Conservation (phyloP, 2,329 filamentous ascomycete genomes). For the Fusarium sp. region DNA sequence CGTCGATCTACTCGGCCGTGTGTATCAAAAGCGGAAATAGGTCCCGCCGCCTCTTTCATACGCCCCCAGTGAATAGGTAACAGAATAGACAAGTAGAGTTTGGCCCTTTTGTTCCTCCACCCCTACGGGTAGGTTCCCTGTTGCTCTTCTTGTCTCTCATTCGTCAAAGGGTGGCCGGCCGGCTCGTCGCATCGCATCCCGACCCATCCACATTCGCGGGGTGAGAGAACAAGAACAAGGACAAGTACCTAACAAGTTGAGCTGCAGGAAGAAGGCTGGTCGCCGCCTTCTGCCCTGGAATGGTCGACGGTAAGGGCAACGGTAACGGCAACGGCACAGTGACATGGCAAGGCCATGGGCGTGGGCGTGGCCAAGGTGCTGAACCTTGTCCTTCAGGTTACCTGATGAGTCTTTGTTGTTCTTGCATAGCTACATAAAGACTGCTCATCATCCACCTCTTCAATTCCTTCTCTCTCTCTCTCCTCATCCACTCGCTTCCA, state of each 20-base stretch:
- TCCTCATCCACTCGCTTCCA: slow-evolving; percentile 53
- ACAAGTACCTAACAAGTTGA: slow-evolving; percentile 18
- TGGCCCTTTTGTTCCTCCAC: slow-evolving; percentile 25
- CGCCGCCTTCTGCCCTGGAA: slow-evolving; percentile 18
- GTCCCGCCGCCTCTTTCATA: slow-evolving; percentile 25
- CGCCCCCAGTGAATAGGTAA: background rate
- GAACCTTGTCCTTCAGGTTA: slow-evolving; percentile 6
- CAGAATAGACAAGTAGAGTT: slow-evolving; percentile 2
- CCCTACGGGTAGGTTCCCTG: slow-evolving; percentile 21
- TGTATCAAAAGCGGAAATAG: slow-evolving; percentile 45
- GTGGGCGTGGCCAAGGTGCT: background rate
- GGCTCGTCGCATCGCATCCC: slow-evolving; percentile 45
- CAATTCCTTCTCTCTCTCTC: slow-evolving; percentile 22
- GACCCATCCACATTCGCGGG: slow-evolving; percentile 24
- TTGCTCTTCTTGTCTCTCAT: slow-evolving; percentile 33
- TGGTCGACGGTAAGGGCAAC: background rate
- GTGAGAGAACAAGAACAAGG: slow-evolving; percentile 22
- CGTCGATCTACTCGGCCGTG: slow-evolving; percentile 48
- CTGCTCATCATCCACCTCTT: slow-evolving; percentile 35
- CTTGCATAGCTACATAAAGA: slow-evolving; percentile 52
- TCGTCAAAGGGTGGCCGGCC: slow-evolving; percentile 10
- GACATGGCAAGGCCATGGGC: background rate
- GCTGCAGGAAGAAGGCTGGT: slow-evolving; percentile 29
- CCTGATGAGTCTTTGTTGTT: slow-evolving; percentile 2
- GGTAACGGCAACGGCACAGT: slow-evolving; percentile 12